Evolutionary conservation across 129 eudicot genomes (phyloP), one percentile per base, ranked within the genome.

Genomic region (Lonicera japonica): DNA sequence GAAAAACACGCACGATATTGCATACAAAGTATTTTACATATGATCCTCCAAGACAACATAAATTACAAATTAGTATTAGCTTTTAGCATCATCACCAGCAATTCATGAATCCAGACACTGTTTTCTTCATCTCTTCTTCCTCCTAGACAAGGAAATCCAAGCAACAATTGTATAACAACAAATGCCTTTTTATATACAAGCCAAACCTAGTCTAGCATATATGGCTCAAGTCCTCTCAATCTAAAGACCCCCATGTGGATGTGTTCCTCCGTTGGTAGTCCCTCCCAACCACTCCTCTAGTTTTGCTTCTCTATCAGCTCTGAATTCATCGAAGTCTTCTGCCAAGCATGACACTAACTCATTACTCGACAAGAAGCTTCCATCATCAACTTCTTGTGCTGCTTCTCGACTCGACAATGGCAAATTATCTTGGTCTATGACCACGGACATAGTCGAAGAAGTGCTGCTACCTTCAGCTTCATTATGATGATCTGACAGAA

Each of bases 251-350:
- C 56, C n/a, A n/a, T 69, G 50, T 74, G 54, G 21, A 56, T 14
- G 50, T 43, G 50, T 10, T 10, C 50, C 50, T 43, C 50, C 36
- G 6, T 29, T 59, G 38, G 66, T 29, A 11, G 56, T 68, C 70
- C 70, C 80, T 65, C 78, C 71, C 59, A 84, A 69, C 97, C 97
- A 91, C 63, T 79, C 86, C 67, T 87, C 94, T 47, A 91, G 68
- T 73, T 70, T 87, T 36, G 96, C 94, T 76, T 91, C 95, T 75
- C 45, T 82, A 63, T 80, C 86, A 52, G 91, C 86, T 71, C 64
- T 87, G 41, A 82, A 91, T 46, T 79, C 88, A 21, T 87, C 90
- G 53, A 59, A 91, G 22, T 71, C 73, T 40, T 83, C 86, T 21
- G 77, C 51, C 57, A 21, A 21, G 3, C 78, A 21, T 5, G 80